These are phyloP conservation scores for Coemansia sp. DNA, from an alignment of 192 early-diverging fungal species.

Conservation along the genomic window DNA sequence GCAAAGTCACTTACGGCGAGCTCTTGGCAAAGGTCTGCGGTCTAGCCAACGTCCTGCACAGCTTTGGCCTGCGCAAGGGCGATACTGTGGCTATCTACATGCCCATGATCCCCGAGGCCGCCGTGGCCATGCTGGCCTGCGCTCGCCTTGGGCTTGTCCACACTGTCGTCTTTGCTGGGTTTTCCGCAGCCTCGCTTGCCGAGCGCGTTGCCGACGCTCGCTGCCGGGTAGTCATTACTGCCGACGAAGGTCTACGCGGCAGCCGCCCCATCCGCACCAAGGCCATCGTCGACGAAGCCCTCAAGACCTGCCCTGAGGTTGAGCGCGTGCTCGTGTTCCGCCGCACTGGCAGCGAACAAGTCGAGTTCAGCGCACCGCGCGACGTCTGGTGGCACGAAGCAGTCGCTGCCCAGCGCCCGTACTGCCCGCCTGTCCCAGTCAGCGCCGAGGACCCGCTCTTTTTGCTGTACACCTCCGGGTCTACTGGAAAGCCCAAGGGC, in stretches of 20 bases:
- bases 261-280: constrained; percentile 88
- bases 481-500: constrained; percentile 90
- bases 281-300: constrained; percentile 90
- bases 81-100: constrained; percentile 96
- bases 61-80: constrained; percentile 85
- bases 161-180: constrained; percentile 96
- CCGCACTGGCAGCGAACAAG: constrained; percentile 76
- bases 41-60: constrained; percentile 82
- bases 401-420: constrained; percentile 76
- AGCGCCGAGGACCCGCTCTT: constrained; percentile 92
- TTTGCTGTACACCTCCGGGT: constrained; percentile 93
- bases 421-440: constrained; percentile 84
- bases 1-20: constrained; percentile 82
- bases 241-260: constrained; percentile 93
- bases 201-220: constrained; percentile 87
- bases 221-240: constrained; percentile 83
- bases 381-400: constrained; percentile 98
- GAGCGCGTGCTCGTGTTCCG: constrained; percentile 87
- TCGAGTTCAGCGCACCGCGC: constrained; percentile 73
- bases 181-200: constrained; percentile 88
- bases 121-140: constrained; percentile 91
- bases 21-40: constrained; percentile 81
- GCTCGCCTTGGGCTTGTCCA: constrained; percentile 91
- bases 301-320: constrained; percentile 76
- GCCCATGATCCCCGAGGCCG: constrained; percentile 97